Evolutionary conservation across 192 early-diverging fungal genomes (phyloP).

Genomic region (Podila clonocystis): DNA sequence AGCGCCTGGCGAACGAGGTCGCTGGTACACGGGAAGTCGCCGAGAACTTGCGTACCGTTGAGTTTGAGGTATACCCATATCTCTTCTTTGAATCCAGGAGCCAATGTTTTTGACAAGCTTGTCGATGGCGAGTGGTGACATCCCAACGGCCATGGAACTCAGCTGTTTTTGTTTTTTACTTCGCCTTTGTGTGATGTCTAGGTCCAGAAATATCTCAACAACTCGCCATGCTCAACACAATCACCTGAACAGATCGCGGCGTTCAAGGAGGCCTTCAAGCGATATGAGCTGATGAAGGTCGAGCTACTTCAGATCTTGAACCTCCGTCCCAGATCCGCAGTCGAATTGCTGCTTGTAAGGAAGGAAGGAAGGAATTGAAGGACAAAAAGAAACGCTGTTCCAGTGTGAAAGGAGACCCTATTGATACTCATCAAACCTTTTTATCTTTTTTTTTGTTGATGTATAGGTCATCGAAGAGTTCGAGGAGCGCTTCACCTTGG

Average conservation of each 20-base stretch:
- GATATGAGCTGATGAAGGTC: constrained; percentile 70
- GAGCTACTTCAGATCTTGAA: constrained; percentile 84
- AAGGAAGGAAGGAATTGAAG: background rate
- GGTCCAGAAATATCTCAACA: constrained; percentile 65
- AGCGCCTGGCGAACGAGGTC: constrained; percentile 50
- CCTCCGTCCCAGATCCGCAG: constrained; percentile 67
- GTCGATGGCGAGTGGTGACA: too few species aligned
- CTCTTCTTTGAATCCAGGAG: background rate
- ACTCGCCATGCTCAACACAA: constrained; percentile 69
- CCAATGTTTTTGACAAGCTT: too few species aligned
- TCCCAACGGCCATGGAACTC: background rate
- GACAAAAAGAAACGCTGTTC: background rate
- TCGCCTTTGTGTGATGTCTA: constrained; percentile 8
- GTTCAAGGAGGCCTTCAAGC: constrained; percentile 55
- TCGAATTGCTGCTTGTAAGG: constrained; percentile 74
- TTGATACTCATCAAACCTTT: background rate
- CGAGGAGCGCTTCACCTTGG: constrained; percentile 67
- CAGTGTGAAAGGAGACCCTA: too few species aligned
- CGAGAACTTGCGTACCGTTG: constrained; percentile 71
- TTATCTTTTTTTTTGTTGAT: background rate
- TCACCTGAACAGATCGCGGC: constrained; percentile 56
- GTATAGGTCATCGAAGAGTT: constrained; percentile 77
- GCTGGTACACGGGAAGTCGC: constrained; percentile 56
- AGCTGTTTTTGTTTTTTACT: background rate
- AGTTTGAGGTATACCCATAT: constrained; percentile 62